Conservation (phyloP, 2,329 filamentous ascomycete species). For the Talaromyces sp. region DNA sequence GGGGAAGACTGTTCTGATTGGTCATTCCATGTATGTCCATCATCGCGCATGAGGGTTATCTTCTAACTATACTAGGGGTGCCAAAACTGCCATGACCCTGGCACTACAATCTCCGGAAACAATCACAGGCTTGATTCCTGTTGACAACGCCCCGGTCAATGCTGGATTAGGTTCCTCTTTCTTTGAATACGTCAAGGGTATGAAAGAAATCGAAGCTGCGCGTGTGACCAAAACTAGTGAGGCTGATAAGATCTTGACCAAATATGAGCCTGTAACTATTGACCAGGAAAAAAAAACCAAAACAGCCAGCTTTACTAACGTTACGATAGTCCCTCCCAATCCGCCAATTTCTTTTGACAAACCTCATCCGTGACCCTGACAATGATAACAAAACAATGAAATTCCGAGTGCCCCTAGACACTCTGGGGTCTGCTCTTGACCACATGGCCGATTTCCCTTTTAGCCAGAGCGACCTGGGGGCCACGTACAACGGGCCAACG, state of each 20-base stretch:
- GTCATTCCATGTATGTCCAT: constrained; percentile 76
- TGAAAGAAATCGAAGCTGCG: constrained; percentile 73
- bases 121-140: constrained; percentile 69
- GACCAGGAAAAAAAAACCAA: neutral
- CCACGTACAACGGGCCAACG: constrained; percentile 67
- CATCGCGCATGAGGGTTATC: neutral
- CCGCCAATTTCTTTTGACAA: constrained; percentile 87
- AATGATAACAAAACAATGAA: constrained; percentile 53
- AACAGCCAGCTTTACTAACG: constrained; percentile 7
- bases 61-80: constrained; percentile 58
- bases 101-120: constrained; percentile 66
- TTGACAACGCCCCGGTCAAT: constrained; percentile 90
- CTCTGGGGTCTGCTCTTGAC: constrained; percentile 63
- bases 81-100: constrained; percentile 86
- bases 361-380: constrained; percentile 61
- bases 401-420: constrained; percentile 75
- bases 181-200: constrained; percentile 72
- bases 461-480: constrained; percentile 58
- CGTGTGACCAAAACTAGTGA: constrained; percentile 66
- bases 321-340: constrained; percentile 60
- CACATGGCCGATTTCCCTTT: constrained; percentile 87
- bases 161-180: constrained; percentile 71
- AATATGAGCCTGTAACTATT: constrained; percentile 62
- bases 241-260: constrained; percentile 71
- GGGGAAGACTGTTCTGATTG: constrained; percentile 71